Percentiles rank a stretch among this genome's conserved stretches.
Evolutionary conservation across 2,329 filamentous ascomycete genomes (phyloP).

Genomic region (Aspergillus sp.): DNA sequence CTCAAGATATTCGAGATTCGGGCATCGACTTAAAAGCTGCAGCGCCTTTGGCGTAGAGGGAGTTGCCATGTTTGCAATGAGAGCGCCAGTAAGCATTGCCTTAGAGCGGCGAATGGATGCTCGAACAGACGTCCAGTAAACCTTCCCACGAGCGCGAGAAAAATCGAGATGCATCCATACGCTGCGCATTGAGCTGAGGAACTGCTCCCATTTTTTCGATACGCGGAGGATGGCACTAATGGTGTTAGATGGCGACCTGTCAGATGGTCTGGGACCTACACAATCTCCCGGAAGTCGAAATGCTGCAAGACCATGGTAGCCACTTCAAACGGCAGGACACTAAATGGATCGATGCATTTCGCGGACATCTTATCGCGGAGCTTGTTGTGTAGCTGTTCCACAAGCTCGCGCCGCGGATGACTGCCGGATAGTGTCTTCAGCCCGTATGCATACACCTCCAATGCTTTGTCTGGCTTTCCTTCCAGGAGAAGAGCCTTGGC

Average conservation of each 20-base stretch:
- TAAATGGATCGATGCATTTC: slow-evolving; percentile 40
- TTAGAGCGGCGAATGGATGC: slow-evolving; percentile 28
- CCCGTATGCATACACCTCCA: slow-evolving; percentile 50
- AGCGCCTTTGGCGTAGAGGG: slow-evolving; percentile 17
- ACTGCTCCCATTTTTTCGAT: slow-evolving; percentile 46
- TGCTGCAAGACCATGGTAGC: slow-evolving; percentile 43
- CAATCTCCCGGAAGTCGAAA: slow-evolving; percentile 43
- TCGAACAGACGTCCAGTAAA: slow-evolving; percentile 29
- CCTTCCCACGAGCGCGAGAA: slow-evolving; percentile 32
- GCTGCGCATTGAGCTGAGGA: slow-evolving; percentile 38
- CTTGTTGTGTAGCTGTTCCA: slow-evolving; percentile 41
- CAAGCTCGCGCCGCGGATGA: slow-evolving; percentile 24
- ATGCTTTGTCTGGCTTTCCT: slow-evolving; percentile 43
- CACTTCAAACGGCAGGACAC: slow-evolving; percentile 45
- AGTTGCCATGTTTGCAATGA: slow-evolving; percentile 19
- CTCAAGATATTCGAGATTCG: slow-evolving; percentile 23
- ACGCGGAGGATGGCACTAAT: slow-evolving; percentile 42
- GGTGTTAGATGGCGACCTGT: slow-evolving; percentile 1
- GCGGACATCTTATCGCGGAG: slow-evolving; percentile 24
- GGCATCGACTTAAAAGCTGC: slow-evolving; percentile 26
- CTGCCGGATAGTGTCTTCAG: slow-evolving; percentile 42
- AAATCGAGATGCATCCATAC: slow-evolving; percentile 49
- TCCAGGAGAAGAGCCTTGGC: slow-evolving; percentile 39
- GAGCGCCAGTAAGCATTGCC: slow-evolving; percentile 23
- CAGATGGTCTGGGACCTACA: slow-evolving; percentile 23